These are phyloP conservation scores for Cryptosporidium sp. DNA, from an alignment of 169 alveolate species.

Conservation along the genomic window DNA sequence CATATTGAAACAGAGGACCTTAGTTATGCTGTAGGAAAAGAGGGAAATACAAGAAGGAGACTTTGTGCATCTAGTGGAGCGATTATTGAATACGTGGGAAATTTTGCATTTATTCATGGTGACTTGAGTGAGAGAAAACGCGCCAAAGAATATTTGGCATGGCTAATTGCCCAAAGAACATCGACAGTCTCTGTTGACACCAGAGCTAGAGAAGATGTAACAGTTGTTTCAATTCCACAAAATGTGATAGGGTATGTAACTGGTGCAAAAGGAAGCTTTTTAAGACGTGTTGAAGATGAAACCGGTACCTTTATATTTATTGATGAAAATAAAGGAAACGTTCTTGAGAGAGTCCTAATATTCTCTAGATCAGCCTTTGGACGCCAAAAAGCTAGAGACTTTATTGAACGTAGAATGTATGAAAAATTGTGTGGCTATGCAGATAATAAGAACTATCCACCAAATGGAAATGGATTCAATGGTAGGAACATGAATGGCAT, in stretches of 20 bases:
- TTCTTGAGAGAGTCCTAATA: slow-evolving; percentile 56
- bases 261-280: slow-evolving; percentile 79
- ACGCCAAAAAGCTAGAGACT: slow-evolving; percentile 70
- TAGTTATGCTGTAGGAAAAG: slow-evolving; percentile 81
- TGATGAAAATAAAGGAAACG: slow-evolving; percentile 77
- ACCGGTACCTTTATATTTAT: slow-evolving; percentile 81
- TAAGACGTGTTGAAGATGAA: slow-evolving; percentile 81
- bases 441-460: slow-evolving; percentile 34
- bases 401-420: slow-evolving; percentile 70
- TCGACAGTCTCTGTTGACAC: slow-evolving; percentile 72
- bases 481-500: slow-evolving; percentile 40
- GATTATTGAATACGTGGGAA: slow-evolving; percentile 80
- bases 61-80: slow-evolving; percentile 83
- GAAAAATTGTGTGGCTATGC: slow-evolving; percentile 73
- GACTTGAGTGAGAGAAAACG: slow-evolving; percentile 74
- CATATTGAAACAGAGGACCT: slow-evolving; percentile 73
- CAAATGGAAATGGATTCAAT: not conserved
- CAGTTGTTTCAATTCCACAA: slow-evolving; percentile 78
- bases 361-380: slow-evolving; percentile 75
- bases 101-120: slow-evolving; percentile 75
- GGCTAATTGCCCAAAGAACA: slow-evolving; percentile 75
- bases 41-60: slow-evolving; percentile 81
- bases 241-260: slow-evolving; percentile 81
- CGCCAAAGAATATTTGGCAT: slow-evolving; percentile 74
- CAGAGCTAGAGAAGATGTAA: slow-evolving; percentile 78